Percentiles rank a stretch among this genome's conserved stretches.
phyloP scores from a whole-genome alignment of 2,329 filamentous ascomycete genomes.

The Botryosphaeria dothidea region DNA sequence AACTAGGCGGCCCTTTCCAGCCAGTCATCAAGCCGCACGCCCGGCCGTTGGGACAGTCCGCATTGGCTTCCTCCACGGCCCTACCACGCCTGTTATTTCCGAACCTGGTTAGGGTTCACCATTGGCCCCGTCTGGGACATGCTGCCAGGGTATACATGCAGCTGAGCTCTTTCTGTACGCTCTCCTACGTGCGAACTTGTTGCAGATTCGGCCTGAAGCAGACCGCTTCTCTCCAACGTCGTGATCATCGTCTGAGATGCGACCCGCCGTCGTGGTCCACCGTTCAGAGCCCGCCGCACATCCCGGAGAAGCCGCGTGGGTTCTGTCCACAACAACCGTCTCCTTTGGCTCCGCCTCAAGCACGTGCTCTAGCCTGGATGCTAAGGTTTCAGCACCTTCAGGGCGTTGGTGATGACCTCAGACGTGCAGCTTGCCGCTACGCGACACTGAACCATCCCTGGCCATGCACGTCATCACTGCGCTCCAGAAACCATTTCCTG shows the following conservation, averaged over 20 bases:
- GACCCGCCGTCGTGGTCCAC: background rate
- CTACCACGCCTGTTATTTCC: background rate
- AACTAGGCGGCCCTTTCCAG: background rate
- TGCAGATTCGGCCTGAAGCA: background rate
- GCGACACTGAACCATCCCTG: background rate
- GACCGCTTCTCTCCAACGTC: background rate
- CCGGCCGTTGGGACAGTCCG: background rate
- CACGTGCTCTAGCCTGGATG: background rate
- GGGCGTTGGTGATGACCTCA: background rate
- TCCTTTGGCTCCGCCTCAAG: background rate
- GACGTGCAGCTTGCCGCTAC: background rate
- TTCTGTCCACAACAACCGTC: background rate
- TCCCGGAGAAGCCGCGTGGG: background rate
- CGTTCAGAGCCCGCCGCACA: background rate
- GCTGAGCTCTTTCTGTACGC: background rate
- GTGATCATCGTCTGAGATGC: background rate
- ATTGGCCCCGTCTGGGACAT: background rate
- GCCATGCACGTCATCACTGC: background rate
- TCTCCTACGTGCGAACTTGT: background rate
- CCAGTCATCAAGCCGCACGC: background rate
- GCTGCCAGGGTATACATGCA: background rate
- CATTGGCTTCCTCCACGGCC: background rate
- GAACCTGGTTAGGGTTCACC: background rate
- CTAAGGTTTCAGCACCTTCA: background rate
- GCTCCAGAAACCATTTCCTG: background rate